These are phyloP conservation scores for Daldinia caldariorum DNA, from an alignment of 495 filamentous ascomycete genomes.

Conservation along the genomic window DNA sequence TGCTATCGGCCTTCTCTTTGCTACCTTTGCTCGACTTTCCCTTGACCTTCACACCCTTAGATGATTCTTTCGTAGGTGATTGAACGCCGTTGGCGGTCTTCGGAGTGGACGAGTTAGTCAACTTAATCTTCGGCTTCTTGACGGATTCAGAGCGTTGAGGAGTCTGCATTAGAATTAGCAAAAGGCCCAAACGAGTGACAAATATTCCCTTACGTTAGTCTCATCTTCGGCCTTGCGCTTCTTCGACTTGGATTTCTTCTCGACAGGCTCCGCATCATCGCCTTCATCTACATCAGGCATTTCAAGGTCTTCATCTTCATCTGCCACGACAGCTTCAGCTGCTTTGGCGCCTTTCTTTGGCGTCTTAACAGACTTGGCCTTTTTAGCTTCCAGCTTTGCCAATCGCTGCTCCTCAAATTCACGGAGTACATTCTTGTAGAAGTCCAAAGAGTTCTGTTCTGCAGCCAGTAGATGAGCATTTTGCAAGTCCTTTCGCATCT, in stretches of 20 bases:
- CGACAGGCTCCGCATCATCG: conserved; percentile 58
- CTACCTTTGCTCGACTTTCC: conserved; percentile 69
- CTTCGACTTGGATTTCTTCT: conserved; percentile 68
- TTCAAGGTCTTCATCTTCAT: conserved; percentile 72
- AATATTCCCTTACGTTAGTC: conserved; percentile 65
- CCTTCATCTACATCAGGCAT: conserved; percentile 73
- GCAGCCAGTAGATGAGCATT: conserved; percentile 77
- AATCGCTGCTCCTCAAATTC: conserved; percentile 70
- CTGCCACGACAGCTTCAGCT: conserved; percentile 50
- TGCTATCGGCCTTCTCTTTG: conserved; percentile 70
- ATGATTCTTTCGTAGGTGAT: conserved; percentile 49
- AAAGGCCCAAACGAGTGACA: conserved; percentile 6
- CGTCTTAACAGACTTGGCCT: conserved; percentile 68
- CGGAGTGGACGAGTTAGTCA: conserved; percentile 60
- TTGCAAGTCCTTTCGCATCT: conserved; percentile 78
- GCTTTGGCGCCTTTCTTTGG: conserved; percentile 73
- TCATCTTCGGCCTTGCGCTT: conserved; percentile 78
- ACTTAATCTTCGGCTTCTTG: conserved; percentile 74
- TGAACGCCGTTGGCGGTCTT: conserved; percentile 64
- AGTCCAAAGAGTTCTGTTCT: conserved; percentile 72
- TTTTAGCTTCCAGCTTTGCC: conserved; percentile 67
- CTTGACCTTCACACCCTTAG: conserved; percentile 64
- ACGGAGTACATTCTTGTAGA: conserved; percentile 80
- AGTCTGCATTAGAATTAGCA: conserved; percentile 61
- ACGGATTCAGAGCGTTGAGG: conserved; percentile 72